Conservation (phyloP, 2,329 filamentous ascomycete genomes). For the Aaosphaeria arxii region DNA sequence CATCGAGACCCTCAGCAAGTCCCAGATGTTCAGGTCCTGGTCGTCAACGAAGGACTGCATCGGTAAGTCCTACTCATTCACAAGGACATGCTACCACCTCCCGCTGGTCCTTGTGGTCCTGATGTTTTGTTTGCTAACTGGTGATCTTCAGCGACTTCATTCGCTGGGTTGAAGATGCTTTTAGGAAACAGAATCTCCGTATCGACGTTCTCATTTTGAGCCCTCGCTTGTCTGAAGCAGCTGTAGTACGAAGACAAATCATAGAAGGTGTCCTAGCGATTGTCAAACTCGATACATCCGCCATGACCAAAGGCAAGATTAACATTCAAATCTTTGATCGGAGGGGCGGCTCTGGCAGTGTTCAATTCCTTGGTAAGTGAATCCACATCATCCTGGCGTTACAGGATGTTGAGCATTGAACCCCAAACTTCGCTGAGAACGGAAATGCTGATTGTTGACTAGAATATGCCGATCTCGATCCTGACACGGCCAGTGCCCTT, state of each 20-base stretch:
- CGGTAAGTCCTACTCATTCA: constrained; percentile 15
- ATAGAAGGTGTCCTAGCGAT: constrained; percentile 86
- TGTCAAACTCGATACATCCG: constrained; percentile 67
- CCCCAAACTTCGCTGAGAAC: neutral
- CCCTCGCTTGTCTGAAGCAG: constrained; percentile 70
- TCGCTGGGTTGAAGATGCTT: constrained; percentile 74
- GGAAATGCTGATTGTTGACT: constrained; percentile 12
- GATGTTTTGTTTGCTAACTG: constrained; percentile 3
- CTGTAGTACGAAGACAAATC: constrained; percentile 81
- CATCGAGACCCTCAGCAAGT: constrained; percentile 71
- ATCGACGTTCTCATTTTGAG: constrained; percentile 78
- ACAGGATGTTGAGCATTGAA: no score
- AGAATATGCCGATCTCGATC: constrained; percentile 83
- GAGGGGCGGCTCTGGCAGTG: constrained; percentile 67
- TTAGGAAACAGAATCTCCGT: constrained; percentile 67
- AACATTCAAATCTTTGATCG: constrained; percentile 84
- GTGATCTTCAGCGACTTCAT: constrained; percentile 63
- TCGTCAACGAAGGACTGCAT: constrained; percentile 66
- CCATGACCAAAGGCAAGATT: constrained; percentile 71
- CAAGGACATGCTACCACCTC: no score
- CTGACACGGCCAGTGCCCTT: constrained; percentile 74
- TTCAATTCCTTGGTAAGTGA: constrained; percentile 67
- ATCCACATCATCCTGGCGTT: neutral
- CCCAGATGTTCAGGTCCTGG: constrained; percentile 84
- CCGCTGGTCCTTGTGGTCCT: neutral